Conservation (phyloP, 441 rosid species). For the Erodium moschatum region DNA sequence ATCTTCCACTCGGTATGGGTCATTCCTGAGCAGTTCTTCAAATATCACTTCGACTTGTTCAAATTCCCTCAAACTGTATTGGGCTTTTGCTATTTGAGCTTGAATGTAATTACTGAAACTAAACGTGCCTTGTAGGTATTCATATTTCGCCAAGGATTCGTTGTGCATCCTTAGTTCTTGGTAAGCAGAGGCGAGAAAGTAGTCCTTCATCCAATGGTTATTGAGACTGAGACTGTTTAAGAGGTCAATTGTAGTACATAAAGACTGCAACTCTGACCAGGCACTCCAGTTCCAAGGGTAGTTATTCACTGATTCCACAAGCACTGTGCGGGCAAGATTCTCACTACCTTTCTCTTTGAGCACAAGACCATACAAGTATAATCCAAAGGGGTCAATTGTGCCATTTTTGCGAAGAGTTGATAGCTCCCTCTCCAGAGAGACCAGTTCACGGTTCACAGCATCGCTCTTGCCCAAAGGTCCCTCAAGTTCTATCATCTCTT, state of each 20-base stretch:
- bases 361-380: conserved; percentile 77
- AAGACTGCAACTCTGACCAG: conserved; percentile 79
- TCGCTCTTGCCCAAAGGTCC: conserved; percentile 76
- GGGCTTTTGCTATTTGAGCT: conserved; percentile 88
- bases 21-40: conserved; percentile 75
- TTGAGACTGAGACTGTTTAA: conserved; percentile 59
- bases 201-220: conserved; percentile 94
- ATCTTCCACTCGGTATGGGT: conserved; percentile 81
- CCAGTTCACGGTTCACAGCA: conserved; percentile 61
- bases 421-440: conserved; percentile 71
- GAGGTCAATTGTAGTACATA: conserved; percentile 59
- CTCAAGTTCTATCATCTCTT: conserved; percentile 83
- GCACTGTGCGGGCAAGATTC: conserved; percentile 58
- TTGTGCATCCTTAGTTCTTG: conserved; percentile 83
- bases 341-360: conserved; percentile 84
- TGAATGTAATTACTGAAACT: conserved; percentile 71
- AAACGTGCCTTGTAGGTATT: conserved; percentile 58
- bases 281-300: conserved; percentile 99
- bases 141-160: conserved; percentile 65
- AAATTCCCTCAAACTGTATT: conserved; percentile 77
- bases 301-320: conserved; percentile 78
- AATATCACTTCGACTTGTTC: conserved; percentile 88
- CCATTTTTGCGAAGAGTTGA: conserved; percentile 62
- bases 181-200: conserved; percentile 70
- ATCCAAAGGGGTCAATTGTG: conserved; percentile 68